A percentile compares a stretch with the other conserved stretches of the same genome.
Evolutionary conservation across 2,329 filamentous ascomycete genomes (phyloP).

Genomic region (Aspergillus pseudoviridinutans): DNA sequence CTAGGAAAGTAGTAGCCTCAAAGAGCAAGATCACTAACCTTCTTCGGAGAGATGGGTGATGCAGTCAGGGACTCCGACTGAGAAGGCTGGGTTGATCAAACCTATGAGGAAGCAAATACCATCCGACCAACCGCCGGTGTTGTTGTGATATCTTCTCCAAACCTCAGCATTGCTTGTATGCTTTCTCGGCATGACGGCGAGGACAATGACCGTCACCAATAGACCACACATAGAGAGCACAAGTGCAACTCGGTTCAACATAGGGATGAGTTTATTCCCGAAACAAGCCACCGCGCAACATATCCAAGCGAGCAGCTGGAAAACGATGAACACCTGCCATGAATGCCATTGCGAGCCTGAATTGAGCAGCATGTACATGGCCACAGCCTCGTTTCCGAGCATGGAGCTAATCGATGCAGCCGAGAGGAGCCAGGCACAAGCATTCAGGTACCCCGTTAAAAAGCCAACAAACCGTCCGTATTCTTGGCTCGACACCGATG

Average conservation of each 20-base stretch:
- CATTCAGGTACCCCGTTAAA: conserved; percentile 35
- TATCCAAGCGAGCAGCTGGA: conserved; percentile 50
- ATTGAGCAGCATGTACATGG: conserved; percentile 28
- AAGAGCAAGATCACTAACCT: conserved; percentile 13
- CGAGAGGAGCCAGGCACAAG: conserved; percentile 30
- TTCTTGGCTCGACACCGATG: conserved; percentile 48
- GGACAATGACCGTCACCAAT: conserved; percentile 46
- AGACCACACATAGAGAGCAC: conserved; percentile 49
- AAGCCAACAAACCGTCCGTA: conserved; percentile 45
- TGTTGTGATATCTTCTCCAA: conserved; percentile 27
- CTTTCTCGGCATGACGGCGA: conserved; percentile 45
- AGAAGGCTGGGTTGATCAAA: conserved; percentile 62
- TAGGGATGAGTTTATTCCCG: conserved; percentile 46
- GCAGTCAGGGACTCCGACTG: conserved; percentile 62
- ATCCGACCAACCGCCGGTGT: conserved; percentile 29
- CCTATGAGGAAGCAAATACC: conserved; percentile 51
- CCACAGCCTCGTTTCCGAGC: conserved; percentile 28
- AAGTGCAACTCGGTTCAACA: conserved; percentile 53
- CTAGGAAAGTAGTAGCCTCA: background rate
- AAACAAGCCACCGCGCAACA: conserved; percentile 49
- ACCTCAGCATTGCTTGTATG: conserved; percentile 24
- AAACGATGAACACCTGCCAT: conserved; percentile 31
- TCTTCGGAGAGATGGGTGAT: conserved; percentile 61
- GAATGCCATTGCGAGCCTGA: conserved; percentile 20
- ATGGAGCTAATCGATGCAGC: conserved; percentile 30